Base-by-base conservation (phyloP, 805 yeast species). In the Nakazawaea wickerhamii region DNA sequence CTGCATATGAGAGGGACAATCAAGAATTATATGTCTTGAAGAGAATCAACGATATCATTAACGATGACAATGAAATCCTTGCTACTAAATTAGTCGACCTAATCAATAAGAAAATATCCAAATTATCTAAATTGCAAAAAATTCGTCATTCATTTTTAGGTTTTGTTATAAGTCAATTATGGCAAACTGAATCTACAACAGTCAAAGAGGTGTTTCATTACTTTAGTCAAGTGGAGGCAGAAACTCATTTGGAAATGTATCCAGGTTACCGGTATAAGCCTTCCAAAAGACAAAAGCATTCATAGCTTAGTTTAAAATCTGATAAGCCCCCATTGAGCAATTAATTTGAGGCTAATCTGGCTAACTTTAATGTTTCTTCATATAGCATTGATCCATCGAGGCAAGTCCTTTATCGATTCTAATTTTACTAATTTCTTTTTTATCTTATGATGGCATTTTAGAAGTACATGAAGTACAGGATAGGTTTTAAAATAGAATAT, bases 211-310 rank as follows among this genome's bases (percentile, higher is more conserved):
- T 14, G 11, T 38, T 38, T 17, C 32, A 30, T 18, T 13, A 30
- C 6, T 30, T 38, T 18, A 18, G 36, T n/a, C 18, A 31, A 31
- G 30, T 38, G 3, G 41, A 38, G 18, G 30, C 17, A 5, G 36
- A 30, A 10, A 23, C 30, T 14, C 36, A 38, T 17, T 20, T n/a
- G 17, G 17, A 17, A n/a, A 23, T 20, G 2, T 23, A 37, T 30
- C 40, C 40, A 7, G 40, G 33, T 4, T 37, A 37, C 22, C 27
- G 21, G 20, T 37, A 37, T 28, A 28, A 37, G 26, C 40, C 38
- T 4, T 14, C 34, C 13, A 37, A 37, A 22, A 37, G 34, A 27
- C 40, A 37, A 14, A 37, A 37, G 34, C 28, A 17, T n/a, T 34
- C n/a, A 34, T n/a, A n/a, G n/a, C n/a, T n/a, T n/a, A n/a, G n/a